Conservation (phyloP, 129 eudicot genomes). For the carrot (Daucus carota) region DH1_v3.0 NC_030389.2:35462501-35463000, state of each 20-base stretch:
- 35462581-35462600: background rate
- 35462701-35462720: background rate
- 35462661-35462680: background rate
- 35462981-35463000: background rate
- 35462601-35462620: background rate
- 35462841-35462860: background rate
- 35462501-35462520: background rate
- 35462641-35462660: conserved; percentile 2
- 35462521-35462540: background rate
- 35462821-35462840: background rate
- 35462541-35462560: too few species aligned
- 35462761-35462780: background rate
- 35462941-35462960: background rate
- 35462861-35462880: background rate
- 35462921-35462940: background rate
- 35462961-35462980: background rate
- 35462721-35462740: background rate
- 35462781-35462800: background rate
- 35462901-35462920: background rate
- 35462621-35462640: too few species aligned
- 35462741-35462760: background rate
- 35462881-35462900: background rate
- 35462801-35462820: background rate
- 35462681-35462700: background rate
- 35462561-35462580: too few species aligned